Evolutionary conservation across 345 rosid species (phyloP), one percentile per base, ranked within the genome.

Genomic region (Melaleuca alternifolia): DNA sequence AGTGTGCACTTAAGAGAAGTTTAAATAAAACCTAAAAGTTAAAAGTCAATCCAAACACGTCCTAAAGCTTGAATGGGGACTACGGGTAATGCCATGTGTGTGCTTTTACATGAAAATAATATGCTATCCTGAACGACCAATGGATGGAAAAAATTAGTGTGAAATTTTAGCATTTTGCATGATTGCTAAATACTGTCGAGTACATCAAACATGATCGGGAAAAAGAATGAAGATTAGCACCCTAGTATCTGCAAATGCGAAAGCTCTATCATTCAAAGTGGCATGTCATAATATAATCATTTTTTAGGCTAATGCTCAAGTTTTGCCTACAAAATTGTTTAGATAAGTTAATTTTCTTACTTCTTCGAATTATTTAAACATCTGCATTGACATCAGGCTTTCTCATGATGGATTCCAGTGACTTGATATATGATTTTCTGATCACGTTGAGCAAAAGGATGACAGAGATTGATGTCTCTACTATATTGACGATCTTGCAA

Each of bases 371-470:
- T 53, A 51, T 51, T 83, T 83, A 51, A 71, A 5, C 11, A 77
- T 50, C 50, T 53, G 54, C 76, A 62, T 81, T 84, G 85, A 86
- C 86, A n/a, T 79, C 57, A 52, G 62, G 71, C 28, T 56, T 82
- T 84, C 85, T 37, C 83, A 11, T 84, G 85, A 51, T 85, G 53
- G 84, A 76, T 91, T 90, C 86, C 98, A 97, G 99, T 92, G 99
- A 96, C 89, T 89, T 97, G 89, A 94, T 96, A 83, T 94, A 94
- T 84, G 97, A 97, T 92, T 95, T 96, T 86, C 89, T 97, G 86
- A 90, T 89, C 92, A 91, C 87, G 88, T 77, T 95, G 97, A 92
- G 96, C 91, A 91, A 94, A 91, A 91, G 91, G 44, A 87, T 97
- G 88, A 90, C 91, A 46, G 98, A 95, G 93, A 92, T 92, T 89